phyloP scores from a whole-genome alignment of 768 basidiomycete genomes.

The Daedaleopsis sinensis region DNA sequence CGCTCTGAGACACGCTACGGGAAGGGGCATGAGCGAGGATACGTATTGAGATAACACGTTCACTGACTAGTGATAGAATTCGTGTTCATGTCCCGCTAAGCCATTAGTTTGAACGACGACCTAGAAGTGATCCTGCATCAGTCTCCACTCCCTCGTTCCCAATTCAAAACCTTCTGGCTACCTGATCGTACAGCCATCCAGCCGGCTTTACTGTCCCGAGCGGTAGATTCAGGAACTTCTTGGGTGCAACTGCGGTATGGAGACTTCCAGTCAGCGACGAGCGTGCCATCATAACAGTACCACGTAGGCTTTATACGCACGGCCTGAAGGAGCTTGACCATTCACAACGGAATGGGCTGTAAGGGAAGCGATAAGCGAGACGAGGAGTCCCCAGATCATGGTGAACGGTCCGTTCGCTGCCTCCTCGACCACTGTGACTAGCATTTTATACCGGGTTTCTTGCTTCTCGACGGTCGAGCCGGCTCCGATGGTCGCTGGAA shows the following conservation, averaged over 20 bases:
- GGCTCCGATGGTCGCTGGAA: not conserved
- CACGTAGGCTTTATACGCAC: conserved; percentile 1
- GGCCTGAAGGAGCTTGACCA: conserved; percentile 10
- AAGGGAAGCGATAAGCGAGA: conserved; percentile 15
- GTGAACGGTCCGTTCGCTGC: conserved; percentile 7
- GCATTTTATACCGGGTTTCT: conserved; percentile 12
- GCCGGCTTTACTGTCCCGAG: conserved; percentile 33
- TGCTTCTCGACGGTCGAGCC: not conserved
- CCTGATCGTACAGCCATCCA: conserved; percentile 38
- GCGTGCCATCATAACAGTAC: not conserved
- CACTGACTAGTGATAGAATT: conserved; percentile 39
- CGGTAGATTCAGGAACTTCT: conserved; percentile 33
- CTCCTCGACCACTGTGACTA: not conserved
- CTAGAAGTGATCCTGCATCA: conserved; percentile 13
- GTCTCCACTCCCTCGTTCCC: not conserved
- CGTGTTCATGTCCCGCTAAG: conserved; percentile 39
- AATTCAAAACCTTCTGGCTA: not conserved
- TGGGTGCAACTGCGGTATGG: conserved; percentile 29
- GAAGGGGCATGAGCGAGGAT: not conserved
- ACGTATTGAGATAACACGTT: no score
- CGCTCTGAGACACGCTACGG: conserved; percentile 34
- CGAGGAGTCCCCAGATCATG: conserved; percentile 8
- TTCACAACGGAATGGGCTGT: not conserved
- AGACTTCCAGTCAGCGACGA: not conserved
- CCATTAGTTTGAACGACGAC: conserved; percentile 38